Conservation (phyloP, 345 rosid species). For the Ceriops tagal region DNA sequence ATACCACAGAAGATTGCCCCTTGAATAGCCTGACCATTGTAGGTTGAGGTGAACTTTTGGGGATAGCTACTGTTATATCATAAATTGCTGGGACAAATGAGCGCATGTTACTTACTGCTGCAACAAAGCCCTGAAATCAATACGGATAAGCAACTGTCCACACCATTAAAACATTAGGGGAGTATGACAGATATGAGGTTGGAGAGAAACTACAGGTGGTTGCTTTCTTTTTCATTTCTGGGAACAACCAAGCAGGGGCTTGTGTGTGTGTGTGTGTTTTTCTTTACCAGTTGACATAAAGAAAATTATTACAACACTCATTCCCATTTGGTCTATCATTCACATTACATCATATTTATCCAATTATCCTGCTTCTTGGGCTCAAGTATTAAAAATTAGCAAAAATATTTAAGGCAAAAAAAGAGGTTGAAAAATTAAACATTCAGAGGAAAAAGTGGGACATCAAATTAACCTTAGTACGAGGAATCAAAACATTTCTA, state of each 20-base stretch:
- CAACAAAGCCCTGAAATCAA: conserved; percentile 77
- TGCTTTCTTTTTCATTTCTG: too few relatives aligned
- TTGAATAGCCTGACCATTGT: conserved; percentile 81
- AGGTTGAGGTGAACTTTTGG: conserved; percentile 74
- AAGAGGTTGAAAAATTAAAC: neutral
- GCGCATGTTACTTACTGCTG: conserved; percentile 94
- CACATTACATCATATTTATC: too few relatives aligned
- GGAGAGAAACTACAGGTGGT: too few relatives aligned
- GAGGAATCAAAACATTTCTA: conserved; percentile 94
- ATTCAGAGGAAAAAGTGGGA: neutral
- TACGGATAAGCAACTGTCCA: neutral
- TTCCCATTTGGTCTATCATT: too few relatives aligned
- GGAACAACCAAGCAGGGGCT: too few relatives aligned
- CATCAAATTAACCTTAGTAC: conserved; percentile 62
- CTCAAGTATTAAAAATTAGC: neutral
- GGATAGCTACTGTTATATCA: conserved; percentile 83
- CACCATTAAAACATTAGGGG: neutral
- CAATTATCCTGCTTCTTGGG: neutral
- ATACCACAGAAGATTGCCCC: conserved; percentile 90
- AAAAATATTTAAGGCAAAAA: neutral
- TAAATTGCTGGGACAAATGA: conserved; percentile 94
- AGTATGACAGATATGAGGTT: too few relatives aligned
- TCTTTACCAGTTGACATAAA: too few relatives aligned
- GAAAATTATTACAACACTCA: too few relatives aligned
- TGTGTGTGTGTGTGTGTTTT: too few relatives aligned